Evolutionary conservation across 2,329 filamentous ascomycete genomes (phyloP).

Genomic region (Cephalotrichum gorgonifer): DNA sequence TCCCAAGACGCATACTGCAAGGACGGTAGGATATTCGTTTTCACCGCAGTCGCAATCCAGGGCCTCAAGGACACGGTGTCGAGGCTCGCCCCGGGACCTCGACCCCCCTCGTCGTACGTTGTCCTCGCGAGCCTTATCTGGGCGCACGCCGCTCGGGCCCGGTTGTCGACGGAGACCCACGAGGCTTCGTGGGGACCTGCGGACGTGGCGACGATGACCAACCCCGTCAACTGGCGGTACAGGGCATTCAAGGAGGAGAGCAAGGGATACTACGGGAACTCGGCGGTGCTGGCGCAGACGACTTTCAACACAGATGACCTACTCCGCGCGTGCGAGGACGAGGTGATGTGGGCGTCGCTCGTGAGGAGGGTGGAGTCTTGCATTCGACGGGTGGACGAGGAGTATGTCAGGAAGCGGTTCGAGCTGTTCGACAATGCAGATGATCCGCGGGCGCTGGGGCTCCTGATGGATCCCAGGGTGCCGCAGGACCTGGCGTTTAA

Average conservation of each 20-base stretch:
- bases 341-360: constrained; percentile 16
- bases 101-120: constrained; percentile 25
- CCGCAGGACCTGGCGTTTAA: constrained; percentile 30
- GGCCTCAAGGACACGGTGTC: constrained; percentile 17
- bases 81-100: constrained; percentile 4
- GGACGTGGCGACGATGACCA: constrained; percentile 19
- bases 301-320: constrained; percentile 12
- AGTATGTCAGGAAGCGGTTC: constrained; percentile 25
- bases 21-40: constrained; percentile 30
- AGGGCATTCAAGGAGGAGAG: constrained; percentile 20
- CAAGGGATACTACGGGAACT: constrained; percentile 28
- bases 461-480: constrained; percentile 28
- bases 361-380: constrained; percentile 17
- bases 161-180: constrained; percentile 11
- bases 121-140: constrained; percentile 28
- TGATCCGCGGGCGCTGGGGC: constrained; percentile 28
- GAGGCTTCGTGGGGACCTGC: constrained; percentile 4
- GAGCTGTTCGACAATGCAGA: constrained; percentile 23
- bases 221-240: constrained; percentile 30
- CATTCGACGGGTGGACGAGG: constrained; percentile 24
- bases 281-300: constrained; percentile 26
- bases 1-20: constrained; percentile 20
- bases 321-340: constrained; percentile 12
- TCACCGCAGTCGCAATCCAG: constrained; percentile 21
- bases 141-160: constrained; percentile 25